phyloP scores from a whole-genome alignment of 768 basidiomycete species.

The Amylocystis lapponica region DNA sequence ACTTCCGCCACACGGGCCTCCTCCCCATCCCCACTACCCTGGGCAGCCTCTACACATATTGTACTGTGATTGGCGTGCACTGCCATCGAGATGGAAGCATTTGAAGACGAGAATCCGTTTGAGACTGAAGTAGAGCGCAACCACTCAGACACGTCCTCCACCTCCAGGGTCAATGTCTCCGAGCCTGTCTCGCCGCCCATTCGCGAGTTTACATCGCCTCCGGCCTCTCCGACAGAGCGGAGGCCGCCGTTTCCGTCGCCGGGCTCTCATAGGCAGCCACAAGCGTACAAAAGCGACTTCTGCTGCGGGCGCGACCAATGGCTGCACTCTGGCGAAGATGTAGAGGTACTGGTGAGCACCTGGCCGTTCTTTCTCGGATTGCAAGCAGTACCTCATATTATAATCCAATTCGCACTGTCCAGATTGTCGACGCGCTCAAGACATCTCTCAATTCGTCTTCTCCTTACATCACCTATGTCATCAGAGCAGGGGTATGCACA shows the following conservation, averaged over 20 bases:
- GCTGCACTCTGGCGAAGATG: constrained; percentile 77
- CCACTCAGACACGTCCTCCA: constrained; percentile 44
- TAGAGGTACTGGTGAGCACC: constrained; percentile 74
- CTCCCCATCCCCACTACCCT: too few relatives aligned
- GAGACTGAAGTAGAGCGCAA: constrained; percentile 28
- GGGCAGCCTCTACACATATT: too few relatives aligned
- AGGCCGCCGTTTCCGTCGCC: constrained; percentile 50
- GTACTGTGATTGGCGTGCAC: too few relatives aligned
- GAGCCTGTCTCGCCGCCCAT: constrained; percentile 55
- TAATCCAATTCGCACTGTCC: too few relatives aligned
- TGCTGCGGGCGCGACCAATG: constrained; percentile 73
- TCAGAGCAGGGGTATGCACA: constrained; percentile 70
- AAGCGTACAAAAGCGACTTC: constrained; percentile 67
- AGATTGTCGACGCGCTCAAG: constrained; percentile 97
- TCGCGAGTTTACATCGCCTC: constrained; percentile 34
- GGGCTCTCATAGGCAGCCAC: constrained; percentile 47
- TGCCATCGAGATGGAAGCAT: constrained; percentile 26
- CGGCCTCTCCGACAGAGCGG: constrained; percentile 35
- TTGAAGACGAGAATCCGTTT: constrained; percentile 40
- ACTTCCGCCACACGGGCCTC: too few relatives aligned
- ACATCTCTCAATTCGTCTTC: constrained; percentile 83
- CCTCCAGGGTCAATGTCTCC: constrained; percentile 48
- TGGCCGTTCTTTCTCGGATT: constrained; percentile 8
- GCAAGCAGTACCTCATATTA: background rate
- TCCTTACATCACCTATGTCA: constrained; percentile 93